Percentiles rank a stretch among this genome's conserved stretches.
These are phyloP conservation scores for Arabis alpina DNA, from an alignment of 345 rosid species.

Conservation along the genomic window DNA sequence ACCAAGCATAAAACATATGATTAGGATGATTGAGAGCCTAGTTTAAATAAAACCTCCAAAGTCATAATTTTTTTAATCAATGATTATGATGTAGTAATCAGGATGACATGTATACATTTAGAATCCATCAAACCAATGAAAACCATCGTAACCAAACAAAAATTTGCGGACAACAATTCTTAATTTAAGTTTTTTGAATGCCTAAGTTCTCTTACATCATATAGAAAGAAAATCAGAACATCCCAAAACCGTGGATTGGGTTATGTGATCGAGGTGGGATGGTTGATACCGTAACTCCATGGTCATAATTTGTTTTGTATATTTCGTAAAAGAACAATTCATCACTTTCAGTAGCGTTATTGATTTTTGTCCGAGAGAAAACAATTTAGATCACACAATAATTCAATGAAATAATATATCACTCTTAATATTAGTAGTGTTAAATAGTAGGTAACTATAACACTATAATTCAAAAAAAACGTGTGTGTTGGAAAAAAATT, in stretches of 20 bases:
- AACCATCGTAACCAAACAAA: background rate
- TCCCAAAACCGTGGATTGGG: background rate
- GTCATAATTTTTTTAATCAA: too few relatives aligned
- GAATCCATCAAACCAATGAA: background rate
- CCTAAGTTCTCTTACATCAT: background rate
- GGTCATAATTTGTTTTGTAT: constrained; percentile 1
- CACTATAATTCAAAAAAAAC: background rate
- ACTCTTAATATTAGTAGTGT: too few relatives aligned
- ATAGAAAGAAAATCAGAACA: background rate
- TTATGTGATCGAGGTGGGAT: background rate
- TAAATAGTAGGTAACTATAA: too few relatives aligned
- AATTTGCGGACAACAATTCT: background rate
- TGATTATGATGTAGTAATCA: background rate
- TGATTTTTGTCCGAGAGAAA: background rate
- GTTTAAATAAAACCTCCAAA: too few relatives aligned
- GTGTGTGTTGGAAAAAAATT: background rate
- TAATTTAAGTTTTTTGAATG: background rate
- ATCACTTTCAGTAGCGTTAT: constrained; percentile 14
- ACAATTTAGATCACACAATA: background rate
- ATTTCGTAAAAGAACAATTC: constrained; percentile 12
- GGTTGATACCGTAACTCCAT: background rate
- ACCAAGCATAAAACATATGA: too few relatives aligned
- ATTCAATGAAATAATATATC: background rate
- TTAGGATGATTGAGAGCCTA: too few relatives aligned
- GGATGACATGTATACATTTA: background rate